Evolutionary conservation across 108 stramenopile species (phyloP).

Genomic region (Cylindrotheca fusiformis): DNA sequence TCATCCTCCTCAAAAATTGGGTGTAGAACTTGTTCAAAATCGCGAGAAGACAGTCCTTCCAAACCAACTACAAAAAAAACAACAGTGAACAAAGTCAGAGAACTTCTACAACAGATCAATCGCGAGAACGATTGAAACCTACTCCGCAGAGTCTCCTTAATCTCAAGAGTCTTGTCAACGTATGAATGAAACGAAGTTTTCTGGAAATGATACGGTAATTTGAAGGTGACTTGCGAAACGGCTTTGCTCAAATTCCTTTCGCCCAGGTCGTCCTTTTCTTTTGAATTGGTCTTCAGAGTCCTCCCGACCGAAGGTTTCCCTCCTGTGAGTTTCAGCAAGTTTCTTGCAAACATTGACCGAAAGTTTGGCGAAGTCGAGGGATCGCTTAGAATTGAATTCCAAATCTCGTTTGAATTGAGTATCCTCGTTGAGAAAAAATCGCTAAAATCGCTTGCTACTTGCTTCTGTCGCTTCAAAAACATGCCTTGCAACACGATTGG

Average conservation of each 20-base stretch:
- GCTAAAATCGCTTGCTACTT: constrained; percentile 80
- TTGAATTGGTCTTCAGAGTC: constrained; percentile 43
- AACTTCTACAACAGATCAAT: too few species aligned
- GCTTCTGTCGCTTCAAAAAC: constrained; percentile 88
- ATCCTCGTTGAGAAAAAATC: constrained; percentile 83
- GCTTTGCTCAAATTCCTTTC: constrained; percentile 32
- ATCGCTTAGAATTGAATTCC: constrained; percentile 76
- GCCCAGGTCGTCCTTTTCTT: constrained; percentile 34
- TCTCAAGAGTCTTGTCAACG: constrained; percentile 73
- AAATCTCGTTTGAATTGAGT: constrained; percentile 69
- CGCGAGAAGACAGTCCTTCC: constrained; percentile 77
- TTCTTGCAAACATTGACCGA: constrained; percentile 45
- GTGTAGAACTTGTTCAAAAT: constrained; percentile 93
- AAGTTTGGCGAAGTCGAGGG: constrained; percentile 65
- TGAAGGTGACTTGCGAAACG: constrained; percentile 50
- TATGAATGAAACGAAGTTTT: constrained; percentile 75
- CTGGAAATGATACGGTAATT: constrained; percentile 72
- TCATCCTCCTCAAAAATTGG: constrained; percentile 97
- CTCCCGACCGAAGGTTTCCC: too few species aligned
- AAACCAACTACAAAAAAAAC: too few species aligned
- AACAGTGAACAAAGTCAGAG: too few species aligned
- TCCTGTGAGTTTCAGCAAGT: constrained; percentile 62
- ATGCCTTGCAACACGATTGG: constrained; percentile 91
- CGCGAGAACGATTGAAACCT: too few species aligned
- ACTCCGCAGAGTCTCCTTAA: constrained; percentile 74